These are phyloP conservation scores for Aspergillus clavatus DNA, from an alignment of 2,329 filamentous ascomycete genomes.

Conservation along the genomic window DNA sequence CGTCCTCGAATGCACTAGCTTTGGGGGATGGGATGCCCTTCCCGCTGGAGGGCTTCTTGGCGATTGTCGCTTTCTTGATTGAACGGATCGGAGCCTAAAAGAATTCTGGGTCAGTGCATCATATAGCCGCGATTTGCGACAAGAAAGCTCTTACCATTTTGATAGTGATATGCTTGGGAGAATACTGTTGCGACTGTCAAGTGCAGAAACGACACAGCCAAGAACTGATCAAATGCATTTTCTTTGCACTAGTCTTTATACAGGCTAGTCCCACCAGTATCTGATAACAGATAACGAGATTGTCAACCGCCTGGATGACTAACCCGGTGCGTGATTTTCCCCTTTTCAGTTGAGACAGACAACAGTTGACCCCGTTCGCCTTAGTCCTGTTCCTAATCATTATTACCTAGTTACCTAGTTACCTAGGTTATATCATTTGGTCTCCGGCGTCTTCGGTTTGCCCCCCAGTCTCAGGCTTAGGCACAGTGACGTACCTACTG, in stretches of 20 bases:
- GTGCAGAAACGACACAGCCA: no score
- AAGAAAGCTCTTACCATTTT: not conserved
- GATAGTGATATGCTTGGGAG: not conserved
- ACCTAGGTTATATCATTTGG: no score
- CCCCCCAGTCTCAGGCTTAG: not conserved
- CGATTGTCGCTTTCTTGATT: slow-evolving; percentile 13
- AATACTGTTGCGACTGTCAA: no score
- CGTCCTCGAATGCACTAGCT: slow-evolving; percentile 25
- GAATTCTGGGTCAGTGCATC: not conserved
- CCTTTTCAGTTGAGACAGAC: not conserved
- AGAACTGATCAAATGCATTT: not conserved
- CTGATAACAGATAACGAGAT: slow-evolving; percentile 11
- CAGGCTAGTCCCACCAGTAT: not conserved
- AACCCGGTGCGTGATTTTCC: slow-evolving; percentile 1
- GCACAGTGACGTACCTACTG: not conserved
- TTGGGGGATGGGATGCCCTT: slow-evolving; percentile 17
- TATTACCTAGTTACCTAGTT: no score
- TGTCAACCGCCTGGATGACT: slow-evolving; percentile 17
- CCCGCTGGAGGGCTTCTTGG: slow-evolving; percentile 14
- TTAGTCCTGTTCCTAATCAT: not conserved
- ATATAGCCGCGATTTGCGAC: not conserved
- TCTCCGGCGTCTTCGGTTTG: not conserved
- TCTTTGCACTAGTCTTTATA: not conserved
- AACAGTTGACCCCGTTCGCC: not conserved
- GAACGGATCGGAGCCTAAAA: slow-evolving; percentile 27